Base-by-base conservation (phyloP, 768 basidiomycete genomes). In the Suillus clintonianus region DNA sequence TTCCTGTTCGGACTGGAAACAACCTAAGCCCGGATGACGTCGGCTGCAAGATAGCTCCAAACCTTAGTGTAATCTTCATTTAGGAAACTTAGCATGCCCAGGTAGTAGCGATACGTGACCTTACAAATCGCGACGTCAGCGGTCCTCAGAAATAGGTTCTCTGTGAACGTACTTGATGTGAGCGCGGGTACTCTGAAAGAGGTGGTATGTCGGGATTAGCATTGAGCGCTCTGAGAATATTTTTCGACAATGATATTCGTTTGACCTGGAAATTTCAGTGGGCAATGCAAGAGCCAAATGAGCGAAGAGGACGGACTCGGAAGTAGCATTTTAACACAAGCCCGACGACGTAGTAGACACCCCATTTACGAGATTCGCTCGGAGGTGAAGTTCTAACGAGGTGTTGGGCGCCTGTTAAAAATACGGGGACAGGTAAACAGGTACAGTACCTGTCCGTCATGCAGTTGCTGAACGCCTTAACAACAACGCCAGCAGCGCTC, bases 261-360 rank as follows among this genome's bases (percentile, higher is more conserved):
- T 93, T 92, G 57, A 98, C 87, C 96, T 97, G 70, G 14, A 2
- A 39, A 17, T 3, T 22, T 32, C 58, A 59, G 42, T 57, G 27
- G 60, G 62, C 47, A 59, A 60, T 42, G 14, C 43, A 30, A 59
- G 60, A 15, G 15, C 37, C 54, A n/a, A 19, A 14, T 4, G 57
- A 37, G 13, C 57, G 30, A 22, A 24, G 53, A 45, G 39, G 34
- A 82, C 90, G 74, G 76, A 88, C 96, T 69, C 89, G 88, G 83
- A 99, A 98, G 79, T 99, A 99, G 55, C 88, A 91, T 76, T 99
- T 99, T 75, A 99, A 79, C 61, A 95, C 89, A 57, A 97, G 80
- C 17, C 90, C 91, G 0, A 96, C 95, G 15, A 97, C 86, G 70
- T 95, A 93, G 78, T 99, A 99, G 2, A 95, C 85, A 1, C 95